These are phyloP conservation scores for Pontederia crassipes DNA, from an alignment of 176 grass and related monocot species.

Conservation along the genomic window DNA sequence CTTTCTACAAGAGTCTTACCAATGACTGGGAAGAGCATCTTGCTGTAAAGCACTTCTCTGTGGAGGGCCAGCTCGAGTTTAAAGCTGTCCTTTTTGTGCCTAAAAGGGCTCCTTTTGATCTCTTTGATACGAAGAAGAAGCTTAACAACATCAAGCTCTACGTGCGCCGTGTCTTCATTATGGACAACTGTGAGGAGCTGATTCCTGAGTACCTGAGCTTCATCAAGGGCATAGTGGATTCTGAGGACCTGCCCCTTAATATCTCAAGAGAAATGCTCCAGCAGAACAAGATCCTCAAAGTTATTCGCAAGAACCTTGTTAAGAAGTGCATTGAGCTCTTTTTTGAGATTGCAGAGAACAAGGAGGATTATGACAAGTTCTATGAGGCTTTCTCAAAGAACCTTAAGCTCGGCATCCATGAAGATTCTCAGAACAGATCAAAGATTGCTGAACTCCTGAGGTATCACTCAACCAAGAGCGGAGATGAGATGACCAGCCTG, in stretches of 20 bases:
- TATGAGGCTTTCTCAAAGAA: constrained; percentile 38
- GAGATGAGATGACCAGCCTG: constrained; percentile 39
- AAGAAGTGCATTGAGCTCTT: constrained; percentile 41
- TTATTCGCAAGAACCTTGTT: constrained; percentile 40
- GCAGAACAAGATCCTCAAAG: constrained; percentile 48
- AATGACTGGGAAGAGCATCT: constrained; percentile 50
- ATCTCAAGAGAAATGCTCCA: constrained; percentile 42
- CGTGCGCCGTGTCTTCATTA: constrained; percentile 38
- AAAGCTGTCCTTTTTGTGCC: constrained; percentile 41
- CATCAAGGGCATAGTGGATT: constrained; percentile 38
- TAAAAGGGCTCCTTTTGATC: constrained; percentile 31
- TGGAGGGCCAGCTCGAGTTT: constrained; percentile 45
- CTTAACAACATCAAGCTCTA: constrained; percentile 39
- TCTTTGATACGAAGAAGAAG: constrained; percentile 41
- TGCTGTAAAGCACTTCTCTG: constrained; percentile 41
- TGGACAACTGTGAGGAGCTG: constrained; percentile 42
- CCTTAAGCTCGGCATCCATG: constrained; percentile 8
- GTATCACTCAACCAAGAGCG: constrained; percentile 30
- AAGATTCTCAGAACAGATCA: neutral
- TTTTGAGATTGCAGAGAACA: constrained; percentile 36
- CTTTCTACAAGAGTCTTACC: constrained; percentile 42
- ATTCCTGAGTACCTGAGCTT: constrained; percentile 39
- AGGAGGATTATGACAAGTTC: constrained; percentile 38
- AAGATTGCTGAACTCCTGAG: constrained; percentile 18
- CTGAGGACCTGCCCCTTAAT: constrained; percentile 36